A percentile compares a stretch with the other conserved stretches of the same genome.
Conservation (phyloP, 805 yeast genomes). For the Saturnispora quitensis region DNA sequence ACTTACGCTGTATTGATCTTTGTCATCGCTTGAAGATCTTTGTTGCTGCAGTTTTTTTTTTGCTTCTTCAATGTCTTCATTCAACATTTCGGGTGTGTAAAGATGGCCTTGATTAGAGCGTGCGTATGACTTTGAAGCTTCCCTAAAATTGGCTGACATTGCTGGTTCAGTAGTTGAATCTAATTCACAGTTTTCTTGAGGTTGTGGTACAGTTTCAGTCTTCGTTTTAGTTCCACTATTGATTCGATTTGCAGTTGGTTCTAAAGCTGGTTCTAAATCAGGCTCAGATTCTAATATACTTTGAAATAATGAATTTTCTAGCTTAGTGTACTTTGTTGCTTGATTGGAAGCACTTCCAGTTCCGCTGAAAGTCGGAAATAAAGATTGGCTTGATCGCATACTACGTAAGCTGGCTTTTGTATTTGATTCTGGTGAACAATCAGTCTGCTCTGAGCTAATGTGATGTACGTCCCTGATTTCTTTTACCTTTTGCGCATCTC, state of each 20-base stretch:
- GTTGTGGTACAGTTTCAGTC: neutral
- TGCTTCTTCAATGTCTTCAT: constrained; percentile 3
- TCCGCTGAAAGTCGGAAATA: neutral
- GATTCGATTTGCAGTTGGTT: neutral
- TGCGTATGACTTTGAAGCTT: neutral
- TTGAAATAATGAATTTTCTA: neutral
- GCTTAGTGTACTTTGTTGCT: neutral
- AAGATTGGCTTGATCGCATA: neutral
- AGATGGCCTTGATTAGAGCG: neutral
- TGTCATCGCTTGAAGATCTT: neutral
- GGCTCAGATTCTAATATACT: neutral
- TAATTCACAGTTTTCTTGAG: neutral
- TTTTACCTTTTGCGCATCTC: neutral
- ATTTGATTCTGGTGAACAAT: neutral
- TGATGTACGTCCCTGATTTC: neutral
- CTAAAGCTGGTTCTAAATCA: neutral
- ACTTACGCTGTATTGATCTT: neutral
- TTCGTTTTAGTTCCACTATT: neutral
- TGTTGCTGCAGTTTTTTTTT: neutral
- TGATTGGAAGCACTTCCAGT: neutral
- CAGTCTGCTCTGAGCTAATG: neutral
- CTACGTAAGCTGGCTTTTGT: neutral
- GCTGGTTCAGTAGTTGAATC: neutral
- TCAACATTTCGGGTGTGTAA: constrained; percentile 2
- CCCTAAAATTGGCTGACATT: neutral